Percentiles rank a stretch among this genome's conserved stretches.
These are phyloP conservation scores for Arthrobotrys sphaeroides DNA, from an alignment of 2,329 filamentous ascomycete genomes.

Conservation along the genomic window DNA sequence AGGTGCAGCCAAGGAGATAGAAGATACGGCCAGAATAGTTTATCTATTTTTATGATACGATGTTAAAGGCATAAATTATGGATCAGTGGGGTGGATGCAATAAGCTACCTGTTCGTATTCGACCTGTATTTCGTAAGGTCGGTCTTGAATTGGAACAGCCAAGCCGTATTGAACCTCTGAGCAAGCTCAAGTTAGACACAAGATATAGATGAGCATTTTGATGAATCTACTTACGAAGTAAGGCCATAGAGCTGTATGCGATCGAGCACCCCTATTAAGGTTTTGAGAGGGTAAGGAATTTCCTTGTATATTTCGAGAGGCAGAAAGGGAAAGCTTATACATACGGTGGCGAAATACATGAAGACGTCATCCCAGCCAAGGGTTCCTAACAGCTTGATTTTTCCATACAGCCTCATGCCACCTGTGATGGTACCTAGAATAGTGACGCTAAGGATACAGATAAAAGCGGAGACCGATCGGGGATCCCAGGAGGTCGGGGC, in stretches of 20 bases:
- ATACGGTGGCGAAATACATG: constrained; percentile 30
- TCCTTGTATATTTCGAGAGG: no score
- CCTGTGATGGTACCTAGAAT: constrained; percentile 7
- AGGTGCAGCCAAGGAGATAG: constrained; percentile 27
- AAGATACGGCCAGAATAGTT: constrained; percentile 30
- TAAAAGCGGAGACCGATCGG: not conserved
- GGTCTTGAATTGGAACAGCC: constrained; percentile 28
- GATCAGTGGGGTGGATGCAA: no score
- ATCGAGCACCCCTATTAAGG: constrained; percentile 3
- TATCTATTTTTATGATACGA: not conserved
- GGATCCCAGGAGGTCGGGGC: constrained; percentile 18
- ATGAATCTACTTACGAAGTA: constrained; percentile 11
- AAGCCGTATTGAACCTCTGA: constrained; percentile 37
- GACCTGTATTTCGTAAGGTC: constrained; percentile 11
- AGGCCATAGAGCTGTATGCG: constrained; percentile 14
- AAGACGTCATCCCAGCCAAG: constrained; percentile 29
- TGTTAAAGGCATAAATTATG: no score
- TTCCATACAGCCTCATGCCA: constrained; percentile 1
- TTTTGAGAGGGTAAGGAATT: not conserved
- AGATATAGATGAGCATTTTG: not conserved
- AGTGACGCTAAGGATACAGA: constrained; percentile 15
- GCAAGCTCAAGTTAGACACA: not conserved
- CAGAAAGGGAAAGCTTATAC: not conserved
- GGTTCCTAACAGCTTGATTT: not conserved
- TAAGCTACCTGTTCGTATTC: constrained; percentile 6